Evolutionary conservation across 768 basidiomycete species (phyloP).

Genomic region (Suillus clintonianus): DNA sequence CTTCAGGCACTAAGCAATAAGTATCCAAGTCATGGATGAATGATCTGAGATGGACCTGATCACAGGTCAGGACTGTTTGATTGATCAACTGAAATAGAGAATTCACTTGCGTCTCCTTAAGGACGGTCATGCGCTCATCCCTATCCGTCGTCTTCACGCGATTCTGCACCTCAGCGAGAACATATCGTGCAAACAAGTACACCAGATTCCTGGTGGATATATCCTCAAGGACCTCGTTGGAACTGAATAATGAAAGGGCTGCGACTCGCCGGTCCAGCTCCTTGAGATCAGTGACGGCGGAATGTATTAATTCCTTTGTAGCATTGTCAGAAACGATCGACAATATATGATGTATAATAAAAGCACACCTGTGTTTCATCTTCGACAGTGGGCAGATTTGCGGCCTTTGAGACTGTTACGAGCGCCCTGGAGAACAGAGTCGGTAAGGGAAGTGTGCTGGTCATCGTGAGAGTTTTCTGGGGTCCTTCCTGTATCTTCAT

Average conservation of each 20-base stretch:
- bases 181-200: constrained; percentile 75
- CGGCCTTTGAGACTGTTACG: constrained; percentile 38
- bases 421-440: constrained; percentile 44
- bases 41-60: constrained; percentile 48
- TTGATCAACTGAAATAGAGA: not conserved
- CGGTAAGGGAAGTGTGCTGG: constrained; percentile 32
- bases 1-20: constrained; percentile 66
- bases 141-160: constrained; percentile 57
- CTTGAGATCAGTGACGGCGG: constrained; percentile 57
- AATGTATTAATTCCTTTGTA: constrained; percentile 57
- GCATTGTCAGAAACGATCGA: constrained; percentile 8
- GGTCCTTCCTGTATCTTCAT: constrained; percentile 2
- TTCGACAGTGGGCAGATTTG: constrained; percentile 40
- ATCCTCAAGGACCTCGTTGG: constrained; percentile 83
- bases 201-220: constrained; percentile 75
- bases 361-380: constrained; percentile 46
- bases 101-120: constrained; percentile 59
- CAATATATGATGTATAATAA: not conserved
- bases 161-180: constrained; percentile 64
- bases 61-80: not conserved
- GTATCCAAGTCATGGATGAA: constrained; percentile 57
- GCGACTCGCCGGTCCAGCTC: constrained; percentile 54
- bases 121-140: constrained; percentile 54
- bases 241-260: constrained; percentile 73
- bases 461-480: constrained; percentile 8